These are phyloP conservation scores for Meyerozyma athensensis DNA, from an alignment of 1,139 yeast genomes.

Conservation along the genomic window DNA sequence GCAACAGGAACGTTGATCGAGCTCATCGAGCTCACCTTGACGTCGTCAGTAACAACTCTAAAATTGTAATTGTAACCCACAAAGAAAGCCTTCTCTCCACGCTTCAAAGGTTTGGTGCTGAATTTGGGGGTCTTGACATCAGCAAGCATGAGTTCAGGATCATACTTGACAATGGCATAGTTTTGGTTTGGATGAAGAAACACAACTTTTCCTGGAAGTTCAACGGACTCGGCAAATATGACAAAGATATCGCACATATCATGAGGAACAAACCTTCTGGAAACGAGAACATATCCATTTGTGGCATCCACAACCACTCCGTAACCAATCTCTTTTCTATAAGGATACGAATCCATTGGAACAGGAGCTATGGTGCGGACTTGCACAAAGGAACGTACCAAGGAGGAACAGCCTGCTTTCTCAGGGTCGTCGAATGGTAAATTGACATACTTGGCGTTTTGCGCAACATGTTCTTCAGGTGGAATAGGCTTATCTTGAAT, in stretches of 20 bases:
- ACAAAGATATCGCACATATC: slow-evolving; percentile 76
- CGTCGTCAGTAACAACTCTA: slow-evolving; percentile 70
- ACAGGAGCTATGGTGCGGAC: slow-evolving; percentile 63
- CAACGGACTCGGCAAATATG: slow-evolving; percentile 81
- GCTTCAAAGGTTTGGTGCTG: slow-evolving; percentile 51
- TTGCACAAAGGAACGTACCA: slow-evolving; percentile 52
- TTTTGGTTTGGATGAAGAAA: slow-evolving; percentile 87
- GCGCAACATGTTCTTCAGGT: slow-evolving; percentile 42
- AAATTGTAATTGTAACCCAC: slow-evolving; percentile 74
- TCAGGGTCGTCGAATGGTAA: slow-evolving; percentile 52
- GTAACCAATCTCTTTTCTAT: slow-evolving; percentile 56
- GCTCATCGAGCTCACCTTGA: slow-evolving; percentile 71
- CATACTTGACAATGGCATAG: slow-evolving; percentile 79
- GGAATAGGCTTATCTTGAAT: slow-evolving; percentile 62
- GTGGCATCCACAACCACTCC: slow-evolving; percentile 80
- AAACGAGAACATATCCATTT: slow-evolving; percentile 74
- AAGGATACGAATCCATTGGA: slow-evolving; percentile 70
- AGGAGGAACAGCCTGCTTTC: slow-evolving; percentile 47
- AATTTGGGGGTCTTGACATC: slow-evolving; percentile 58
- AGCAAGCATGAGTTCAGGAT: slow-evolving; percentile 53
- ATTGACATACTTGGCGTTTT: slow-evolving; percentile 66
- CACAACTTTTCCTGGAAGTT: slow-evolving; percentile 74
- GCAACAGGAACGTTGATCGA: slow-evolving; percentile 72
- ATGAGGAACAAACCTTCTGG: slow-evolving; percentile 78
- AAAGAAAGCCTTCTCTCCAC: slow-evolving; percentile 73